phyloP scores from a whole-genome alignment of 2,329 filamentous ascomycete genomes.

The Aspergillus niger region DNA sequence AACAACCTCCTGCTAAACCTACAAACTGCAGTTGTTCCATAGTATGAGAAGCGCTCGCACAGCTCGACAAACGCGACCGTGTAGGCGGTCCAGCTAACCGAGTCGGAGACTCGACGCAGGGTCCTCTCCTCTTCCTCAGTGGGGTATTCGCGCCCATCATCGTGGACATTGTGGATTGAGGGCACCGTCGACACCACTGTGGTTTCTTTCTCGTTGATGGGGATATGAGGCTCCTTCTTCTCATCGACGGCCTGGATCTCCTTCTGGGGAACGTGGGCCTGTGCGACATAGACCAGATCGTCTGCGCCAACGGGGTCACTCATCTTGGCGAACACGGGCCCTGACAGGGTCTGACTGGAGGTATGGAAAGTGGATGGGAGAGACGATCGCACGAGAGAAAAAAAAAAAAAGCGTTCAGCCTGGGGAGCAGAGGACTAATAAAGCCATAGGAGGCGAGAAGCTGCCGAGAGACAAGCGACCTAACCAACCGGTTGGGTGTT shows the following conservation, averaged over 20 bases:
- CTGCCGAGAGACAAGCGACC: background rate
- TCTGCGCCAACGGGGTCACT: slow-evolving; percentile 11
- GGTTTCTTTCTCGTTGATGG: slow-evolving; percentile 11
- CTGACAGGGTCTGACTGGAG: background rate
- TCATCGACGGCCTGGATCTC: slow-evolving; percentile 1
- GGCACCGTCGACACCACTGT: slow-evolving; percentile 2
- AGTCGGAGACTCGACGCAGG: slow-evolving; percentile 40
- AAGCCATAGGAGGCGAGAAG: background rate
- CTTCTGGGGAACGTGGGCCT: slow-evolving; percentile 11
- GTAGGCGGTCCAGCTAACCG: slow-evolving; percentile 66
- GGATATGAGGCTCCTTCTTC: slow-evolving; percentile 2
- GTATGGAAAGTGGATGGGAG: background rate
- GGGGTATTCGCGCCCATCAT: slow-evolving; percentile 26
- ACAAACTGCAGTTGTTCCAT: slow-evolving; percentile 70
- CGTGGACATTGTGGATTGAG: slow-evolving; percentile 8
- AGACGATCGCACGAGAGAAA: background rate
- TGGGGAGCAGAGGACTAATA: background rate
- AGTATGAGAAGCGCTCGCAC: slow-evolving; percentile 77
- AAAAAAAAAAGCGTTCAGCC: background rate
- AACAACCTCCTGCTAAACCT: slow-evolving; percentile 30
- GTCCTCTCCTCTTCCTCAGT: slow-evolving; percentile 37
- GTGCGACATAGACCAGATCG: slow-evolving; percentile 10
- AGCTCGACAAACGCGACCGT: slow-evolving; percentile 73
- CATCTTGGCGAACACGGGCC: slow-evolving; percentile 9
- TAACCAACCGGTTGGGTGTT: background rate